phyloP scores from a whole-genome alignment of 441 rosid species.

The Adansonia gregorii region DNA sequence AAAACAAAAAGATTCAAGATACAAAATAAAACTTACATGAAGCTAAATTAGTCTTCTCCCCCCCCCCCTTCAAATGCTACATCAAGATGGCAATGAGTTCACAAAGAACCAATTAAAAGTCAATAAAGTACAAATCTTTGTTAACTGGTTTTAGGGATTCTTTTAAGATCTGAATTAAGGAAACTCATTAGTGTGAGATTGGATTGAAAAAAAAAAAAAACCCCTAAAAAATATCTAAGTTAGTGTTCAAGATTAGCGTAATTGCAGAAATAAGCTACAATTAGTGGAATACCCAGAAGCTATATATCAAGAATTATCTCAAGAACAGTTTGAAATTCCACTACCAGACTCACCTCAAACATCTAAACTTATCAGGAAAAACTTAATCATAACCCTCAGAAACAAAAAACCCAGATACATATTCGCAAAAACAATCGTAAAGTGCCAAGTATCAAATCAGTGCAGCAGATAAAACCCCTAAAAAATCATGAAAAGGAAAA shows the following conservation, averaged over 20 bases:
- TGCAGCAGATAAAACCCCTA: not conserved
- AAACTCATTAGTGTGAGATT: not conserved
- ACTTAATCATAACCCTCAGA: conserved; percentile 8
- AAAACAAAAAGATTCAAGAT: no score
- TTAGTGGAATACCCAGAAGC: conserved; percentile 19
- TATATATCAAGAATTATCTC: not conserved
- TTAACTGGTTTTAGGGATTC: not conserved
- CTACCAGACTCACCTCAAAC: not conserved
- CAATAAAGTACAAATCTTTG: not conserved
- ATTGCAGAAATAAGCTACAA: not conserved
- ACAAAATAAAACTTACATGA: not conserved
- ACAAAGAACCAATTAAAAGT: conserved; percentile 3
- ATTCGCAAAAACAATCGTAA: not conserved
- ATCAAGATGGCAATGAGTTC: not conserved
- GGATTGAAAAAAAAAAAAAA: not conserved
- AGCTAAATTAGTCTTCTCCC: not conserved
- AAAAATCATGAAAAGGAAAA: not conserved
- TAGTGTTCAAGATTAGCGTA: not conserved
- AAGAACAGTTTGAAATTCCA: conserved; percentile 4
- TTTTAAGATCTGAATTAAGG: not conserved
- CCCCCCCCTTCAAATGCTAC: not conserved
- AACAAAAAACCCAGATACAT: not conserved
- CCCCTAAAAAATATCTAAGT: not conserved
- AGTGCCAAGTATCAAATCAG: not conserved
- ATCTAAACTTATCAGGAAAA: not conserved